Base-by-base conservation (phyloP, 768 basidiomycete species). In the Amanita exitialis region DNA sequence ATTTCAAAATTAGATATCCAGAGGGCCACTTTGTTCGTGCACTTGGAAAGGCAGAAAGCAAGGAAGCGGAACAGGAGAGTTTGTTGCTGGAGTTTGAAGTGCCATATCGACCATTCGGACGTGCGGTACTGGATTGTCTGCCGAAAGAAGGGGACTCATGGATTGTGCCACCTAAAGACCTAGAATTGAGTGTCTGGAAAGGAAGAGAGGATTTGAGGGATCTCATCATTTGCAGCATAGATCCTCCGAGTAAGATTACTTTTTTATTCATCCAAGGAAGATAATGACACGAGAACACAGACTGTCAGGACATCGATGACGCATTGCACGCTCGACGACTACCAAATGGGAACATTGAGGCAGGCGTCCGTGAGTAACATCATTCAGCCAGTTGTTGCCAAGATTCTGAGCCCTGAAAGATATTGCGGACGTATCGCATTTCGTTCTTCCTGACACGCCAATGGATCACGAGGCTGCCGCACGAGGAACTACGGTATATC, bases 381-480 rank as follows among this genome's bases (percentile, higher is more conserved):
- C 39, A 42, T 42, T 45, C 15, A 43, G 32, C 41, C 10, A 4
- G 12, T 16, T 7, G 15, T 23, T 35, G 2, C 28, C 18, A 16
- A 9, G 30, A 36, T 27, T 32, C 18, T 49, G 6, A 43, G 30
- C 15, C 23, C 5, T 25, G 16, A 30, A 59, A 98, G 94, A 99
- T 62, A 99, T 99, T 56, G 95, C 95, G 52, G 96, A 99, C 62
- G 95, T 99, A 2, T 96, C 95, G 5, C 83, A 97, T 64, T 99
- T 99, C 57, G 95, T 99, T 0, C 82, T 77, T 48, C 74, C 93
- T 1, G 90, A 94, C 59, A 99, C 87, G 37, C 82, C 94, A 0
- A 98, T 99, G 92, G 95, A 99, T 58, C 83, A 71, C 39, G 95
- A 99, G 64, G 95, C 95, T 18, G 90, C 93, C n/a, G 78, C 92